phyloP scores from a whole-genome alignment of 2,329 filamentous ascomycete species.

The Beauveria pseudobassiana region DNA sequence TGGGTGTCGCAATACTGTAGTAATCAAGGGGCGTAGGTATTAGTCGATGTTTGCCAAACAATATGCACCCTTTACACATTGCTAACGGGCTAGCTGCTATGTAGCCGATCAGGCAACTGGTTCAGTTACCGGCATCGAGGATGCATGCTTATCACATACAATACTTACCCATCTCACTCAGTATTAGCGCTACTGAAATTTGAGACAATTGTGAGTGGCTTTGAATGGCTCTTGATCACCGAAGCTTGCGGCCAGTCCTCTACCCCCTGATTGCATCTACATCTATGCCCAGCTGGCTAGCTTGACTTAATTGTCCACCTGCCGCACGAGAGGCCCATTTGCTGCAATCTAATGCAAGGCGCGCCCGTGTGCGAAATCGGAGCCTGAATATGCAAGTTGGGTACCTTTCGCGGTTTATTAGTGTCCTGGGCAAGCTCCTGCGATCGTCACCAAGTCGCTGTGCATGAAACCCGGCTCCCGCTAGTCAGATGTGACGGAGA shows the following conservation, averaged over 20 bases:
- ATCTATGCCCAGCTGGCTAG: neutral
- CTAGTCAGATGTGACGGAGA: slow-evolving; percentile 11
- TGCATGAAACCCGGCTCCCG: neutral
- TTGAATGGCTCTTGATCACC: neutral
- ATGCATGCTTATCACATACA: no score
- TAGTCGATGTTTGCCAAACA: neutral
- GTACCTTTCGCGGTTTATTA: neutral
- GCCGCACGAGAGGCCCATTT: neutral
- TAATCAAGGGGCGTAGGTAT: neutral
- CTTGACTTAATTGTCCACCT: neutral
- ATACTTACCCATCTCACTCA: no score
- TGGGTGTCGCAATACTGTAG: neutral
- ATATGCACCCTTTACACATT: no score
- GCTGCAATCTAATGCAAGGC: neutral
- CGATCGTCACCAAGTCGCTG: neutral
- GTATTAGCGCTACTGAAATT: no score
- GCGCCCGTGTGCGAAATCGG: neutral
- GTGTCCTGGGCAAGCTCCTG: neutral
- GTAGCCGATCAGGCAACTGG: neutral
- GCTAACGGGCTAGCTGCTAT: no score
- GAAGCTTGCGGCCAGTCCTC: neutral
- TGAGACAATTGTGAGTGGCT: neutral
- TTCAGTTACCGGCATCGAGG: neutral
- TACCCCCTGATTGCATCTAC: neutral
- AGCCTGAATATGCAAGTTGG: neutral